Percentiles rank a stretch among this genome's conserved stretches.
phyloP scores from a whole-genome alignment of 129 eudicot genomes.

The Helianthus tuberosus region DNA sequence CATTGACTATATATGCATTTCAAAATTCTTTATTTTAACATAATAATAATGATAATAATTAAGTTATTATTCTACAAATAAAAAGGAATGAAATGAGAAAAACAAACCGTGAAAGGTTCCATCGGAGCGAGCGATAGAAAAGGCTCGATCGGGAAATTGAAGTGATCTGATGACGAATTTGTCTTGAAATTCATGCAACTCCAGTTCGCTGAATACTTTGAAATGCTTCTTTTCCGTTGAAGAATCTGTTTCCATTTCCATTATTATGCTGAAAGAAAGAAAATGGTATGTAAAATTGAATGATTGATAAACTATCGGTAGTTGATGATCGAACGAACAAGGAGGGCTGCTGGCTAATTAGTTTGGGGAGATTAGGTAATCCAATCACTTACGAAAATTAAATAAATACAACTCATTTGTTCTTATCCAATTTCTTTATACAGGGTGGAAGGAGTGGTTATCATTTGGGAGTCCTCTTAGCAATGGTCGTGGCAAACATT shows the following conservation, averaged over 20 bases:
- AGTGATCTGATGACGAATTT: conserved; percentile 59
- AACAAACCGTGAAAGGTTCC: conserved; percentile 64
- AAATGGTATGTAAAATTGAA: too few species aligned
- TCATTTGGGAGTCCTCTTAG: too few species aligned
- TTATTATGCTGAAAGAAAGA: background rate
- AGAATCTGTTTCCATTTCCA: conserved; percentile 48
- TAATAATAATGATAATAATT: background rate
- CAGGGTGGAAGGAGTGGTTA: too few species aligned
- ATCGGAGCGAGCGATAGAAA: conserved; percentile 58
- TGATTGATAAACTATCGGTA: too few species aligned
- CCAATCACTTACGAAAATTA: too few species aligned
- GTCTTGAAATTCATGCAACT: conserved; percentile 67
- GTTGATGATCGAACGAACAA: too few species aligned
- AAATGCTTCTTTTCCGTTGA: conserved; percentile 35
- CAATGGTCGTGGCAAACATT: too few species aligned
- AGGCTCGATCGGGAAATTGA: conserved; percentile 65
- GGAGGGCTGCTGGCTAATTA: too few species aligned
- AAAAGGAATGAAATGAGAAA: background rate
- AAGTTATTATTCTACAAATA: background rate
- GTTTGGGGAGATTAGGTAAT: too few species aligned
- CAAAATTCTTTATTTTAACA: conserved; percentile 26
- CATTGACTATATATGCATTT: background rate
- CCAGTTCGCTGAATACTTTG: conserved; percentile 64
- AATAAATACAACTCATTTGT: too few species aligned
- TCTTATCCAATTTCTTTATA: too few species aligned